These are phyloP conservation scores for Aspergillus neotritici DNA, from an alignment of 2,329 filamentous ascomycete species.

Conservation along the genomic window DNA sequence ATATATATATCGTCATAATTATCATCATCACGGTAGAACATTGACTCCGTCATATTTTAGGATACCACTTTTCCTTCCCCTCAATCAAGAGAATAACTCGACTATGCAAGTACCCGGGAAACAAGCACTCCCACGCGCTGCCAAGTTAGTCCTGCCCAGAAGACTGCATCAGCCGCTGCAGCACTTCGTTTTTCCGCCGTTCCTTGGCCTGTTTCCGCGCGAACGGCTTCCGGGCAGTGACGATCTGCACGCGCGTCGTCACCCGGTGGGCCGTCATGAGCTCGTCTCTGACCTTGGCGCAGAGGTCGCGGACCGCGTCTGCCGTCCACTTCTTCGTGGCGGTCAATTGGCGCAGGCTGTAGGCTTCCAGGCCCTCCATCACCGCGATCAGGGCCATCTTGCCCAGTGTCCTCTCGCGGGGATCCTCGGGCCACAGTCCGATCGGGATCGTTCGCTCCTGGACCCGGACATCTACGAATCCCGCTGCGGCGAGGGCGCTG, in stretches of 20 bases:
- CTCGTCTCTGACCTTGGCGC: slow-evolving; percentile 35
- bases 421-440: slow-evolving; percentile 33
- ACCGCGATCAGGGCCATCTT: slow-evolving; percentile 39
- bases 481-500: slow-evolving; percentile 36
- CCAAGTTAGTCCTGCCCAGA: too few species aligned
- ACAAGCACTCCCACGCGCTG: too few species aligned
- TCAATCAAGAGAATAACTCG: too few species aligned
- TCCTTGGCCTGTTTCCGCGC: slow-evolving; percentile 12
- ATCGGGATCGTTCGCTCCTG: slow-evolving; percentile 36
- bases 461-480: slow-evolving; percentile 40
- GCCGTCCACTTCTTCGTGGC: slow-evolving; percentile 27
- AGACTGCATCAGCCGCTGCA: slow-evolving; percentile 4
- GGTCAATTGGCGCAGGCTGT: slow-evolving; percentile 34
- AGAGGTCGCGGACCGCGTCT: slow-evolving; percentile 32
- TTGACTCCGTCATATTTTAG: too few species aligned
- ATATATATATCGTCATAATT: neutral
- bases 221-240: slow-evolving; percentile 28
- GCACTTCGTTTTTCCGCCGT: slow-evolving; percentile 3
- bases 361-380: slow-evolving; percentile 38
- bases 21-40: too few species aligned
- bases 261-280: slow-evolving; percentile 25
- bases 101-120: too few species aligned
- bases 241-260: slow-evolving; percentile 22
- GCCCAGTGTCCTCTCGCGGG: slow-evolving; percentile 31
- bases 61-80: too few species aligned